Percentiles rank a stretch among this genome's conserved stretches.
These are phyloP conservation scores for Byssoonygena ceratinophila DNA, from an alignment of 2,329 filamentous ascomycete species.

Conservation along the genomic window DNA sequence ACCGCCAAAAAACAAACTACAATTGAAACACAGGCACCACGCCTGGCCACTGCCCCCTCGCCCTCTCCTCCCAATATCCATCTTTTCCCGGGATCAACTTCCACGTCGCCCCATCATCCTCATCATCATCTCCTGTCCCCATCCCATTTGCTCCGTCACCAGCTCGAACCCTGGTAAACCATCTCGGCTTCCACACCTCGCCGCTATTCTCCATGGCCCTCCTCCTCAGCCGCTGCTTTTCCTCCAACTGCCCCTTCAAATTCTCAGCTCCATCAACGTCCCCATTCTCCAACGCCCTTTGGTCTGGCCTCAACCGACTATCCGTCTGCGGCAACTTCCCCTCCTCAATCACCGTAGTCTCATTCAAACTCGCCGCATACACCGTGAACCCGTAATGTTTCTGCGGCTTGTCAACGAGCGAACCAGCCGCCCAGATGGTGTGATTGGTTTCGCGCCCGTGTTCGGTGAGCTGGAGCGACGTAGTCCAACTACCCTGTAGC, in stretches of 20 bases:
- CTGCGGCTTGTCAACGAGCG: constrained; percentile 65
- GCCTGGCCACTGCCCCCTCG: constrained; percentile 54
- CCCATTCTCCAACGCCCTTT: constrained; percentile 71
- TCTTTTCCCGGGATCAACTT: constrained; percentile 60
- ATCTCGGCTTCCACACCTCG: constrained; percentile 62
- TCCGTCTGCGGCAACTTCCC: constrained; percentile 70
- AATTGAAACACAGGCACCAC: constrained; percentile 46
- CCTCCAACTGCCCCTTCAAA: constrained; percentile 73
- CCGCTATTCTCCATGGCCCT: constrained; percentile 65
- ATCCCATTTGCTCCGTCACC: constrained; percentile 15
- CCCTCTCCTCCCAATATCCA: constrained; percentile 85
- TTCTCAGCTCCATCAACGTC: constrained; percentile 73
- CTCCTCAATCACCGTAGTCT: constrained; percentile 70
- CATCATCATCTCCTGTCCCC: constrained; percentile 3
- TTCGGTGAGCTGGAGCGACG: constrained; percentile 55
- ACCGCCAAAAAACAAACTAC: constrained; percentile 11
- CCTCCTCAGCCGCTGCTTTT: constrained; percentile 66
- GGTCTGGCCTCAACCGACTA: constrained; percentile 72
- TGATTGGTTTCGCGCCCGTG: constrained; percentile 52
- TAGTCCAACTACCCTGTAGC: constrained; percentile 76
- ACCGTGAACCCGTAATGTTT: constrained; percentile 79
- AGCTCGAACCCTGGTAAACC: constrained; percentile 64
- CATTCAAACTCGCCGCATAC: constrained; percentile 79
- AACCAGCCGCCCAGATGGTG: constrained; percentile 67
- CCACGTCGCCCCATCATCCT: constrained; percentile 15